phyloP scores from a whole-genome alignment of 2,329 filamentous ascomycete genomes.

The Lachnum nothofagi region DNA sequence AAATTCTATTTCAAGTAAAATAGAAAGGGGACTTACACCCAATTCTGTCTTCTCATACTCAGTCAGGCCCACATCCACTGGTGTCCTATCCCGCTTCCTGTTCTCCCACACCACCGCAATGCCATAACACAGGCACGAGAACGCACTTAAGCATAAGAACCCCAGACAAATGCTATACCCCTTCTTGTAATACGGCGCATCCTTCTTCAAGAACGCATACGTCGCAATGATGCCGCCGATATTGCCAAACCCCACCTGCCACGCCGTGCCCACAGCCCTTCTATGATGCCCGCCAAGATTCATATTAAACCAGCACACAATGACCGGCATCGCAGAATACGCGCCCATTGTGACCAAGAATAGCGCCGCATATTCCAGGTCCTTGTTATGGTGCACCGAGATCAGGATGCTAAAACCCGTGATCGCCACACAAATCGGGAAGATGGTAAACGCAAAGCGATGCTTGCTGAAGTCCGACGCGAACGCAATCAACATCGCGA shows the following conservation, averaged over 20 bases:
- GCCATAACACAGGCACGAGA: conserved; percentile 57
- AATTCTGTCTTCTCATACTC: conserved; percentile 54
- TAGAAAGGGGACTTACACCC: conserved; percentile 32
- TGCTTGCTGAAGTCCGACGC: conserved; percentile 68
- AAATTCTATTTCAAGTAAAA: not conserved
- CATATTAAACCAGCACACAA: conserved; percentile 80
- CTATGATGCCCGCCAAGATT: conserved; percentile 70
- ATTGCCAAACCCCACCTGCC: conserved; percentile 75
- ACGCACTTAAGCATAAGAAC: conserved; percentile 64
- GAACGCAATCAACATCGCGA: conserved; percentile 70
- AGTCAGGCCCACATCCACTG: conserved; percentile 45
- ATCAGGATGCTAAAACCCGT: conserved; percentile 72
- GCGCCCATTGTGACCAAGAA: conserved; percentile 76
- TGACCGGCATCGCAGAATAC: conserved; percentile 85
- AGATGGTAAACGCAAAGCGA: conserved; percentile 67
- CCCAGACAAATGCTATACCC: conserved; percentile 75
- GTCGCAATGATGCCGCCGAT: conserved; percentile 75
- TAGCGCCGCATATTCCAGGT: conserved; percentile 70
- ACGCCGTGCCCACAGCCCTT: conserved; percentile 65
- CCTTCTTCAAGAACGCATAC: conserved; percentile 60
- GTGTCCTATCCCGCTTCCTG: conserved; percentile 47
- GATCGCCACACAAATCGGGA: conserved; percentile 64
- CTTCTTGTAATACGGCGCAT: conserved; percentile 62
- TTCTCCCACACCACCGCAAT: conserved; percentile 57
- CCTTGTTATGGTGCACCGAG: conserved; percentile 59